Percentiles rank a stretch among this genome's conserved stretches.
Evolutionary conservation across 75 land plant genomes (phyloP).

Genomic region (Isoetes taiwanensis): DNA sequence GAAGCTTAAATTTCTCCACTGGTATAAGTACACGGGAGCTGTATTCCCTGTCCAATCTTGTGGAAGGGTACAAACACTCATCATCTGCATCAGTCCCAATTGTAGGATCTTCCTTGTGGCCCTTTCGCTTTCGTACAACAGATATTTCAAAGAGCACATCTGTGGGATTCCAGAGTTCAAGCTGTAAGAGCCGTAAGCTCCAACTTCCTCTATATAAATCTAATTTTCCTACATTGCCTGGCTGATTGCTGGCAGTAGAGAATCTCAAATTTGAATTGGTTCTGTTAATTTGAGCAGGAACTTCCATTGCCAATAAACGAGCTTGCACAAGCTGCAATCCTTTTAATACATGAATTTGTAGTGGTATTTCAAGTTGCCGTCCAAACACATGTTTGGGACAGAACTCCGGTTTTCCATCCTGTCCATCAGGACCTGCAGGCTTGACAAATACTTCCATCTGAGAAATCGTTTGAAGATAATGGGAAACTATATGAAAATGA

Average conservation of each 20-base stretch:
- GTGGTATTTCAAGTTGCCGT: constrained; percentile 64
- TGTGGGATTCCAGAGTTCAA: constrained; percentile 87
- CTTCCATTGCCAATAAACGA: constrained; percentile 89
- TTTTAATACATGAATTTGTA: constrained; percentile 60
- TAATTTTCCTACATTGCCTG: constrained; percentile 31
- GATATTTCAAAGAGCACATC: constrained; percentile 77
- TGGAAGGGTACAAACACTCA: constrained; percentile 43
- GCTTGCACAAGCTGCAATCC: constrained; percentile 80
- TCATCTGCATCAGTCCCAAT: constrained; percentile 15
- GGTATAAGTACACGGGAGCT: constrained; percentile 84
- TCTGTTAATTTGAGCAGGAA: constrained; percentile 78
- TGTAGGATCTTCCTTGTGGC: constrained; percentile 13
- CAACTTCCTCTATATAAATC: constrained; percentile 93
- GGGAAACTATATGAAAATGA: neutral
- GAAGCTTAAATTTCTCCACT: constrained; percentile 78
- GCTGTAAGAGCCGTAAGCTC: constrained; percentile 82
- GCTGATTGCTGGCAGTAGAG: no score
- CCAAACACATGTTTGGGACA: constrained; percentile 84
- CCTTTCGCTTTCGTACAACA: constrained; percentile 39
- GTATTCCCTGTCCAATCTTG: constrained; percentile 78
- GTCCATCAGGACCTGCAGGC: no score
- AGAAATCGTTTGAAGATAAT: no score
- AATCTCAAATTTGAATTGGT: constrained; percentile 30
- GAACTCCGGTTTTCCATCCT: constrained; percentile 25
- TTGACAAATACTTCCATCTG: no score